Conservation (phyloP, 208 protist species). For the Phytomonas serpens region DNA sequence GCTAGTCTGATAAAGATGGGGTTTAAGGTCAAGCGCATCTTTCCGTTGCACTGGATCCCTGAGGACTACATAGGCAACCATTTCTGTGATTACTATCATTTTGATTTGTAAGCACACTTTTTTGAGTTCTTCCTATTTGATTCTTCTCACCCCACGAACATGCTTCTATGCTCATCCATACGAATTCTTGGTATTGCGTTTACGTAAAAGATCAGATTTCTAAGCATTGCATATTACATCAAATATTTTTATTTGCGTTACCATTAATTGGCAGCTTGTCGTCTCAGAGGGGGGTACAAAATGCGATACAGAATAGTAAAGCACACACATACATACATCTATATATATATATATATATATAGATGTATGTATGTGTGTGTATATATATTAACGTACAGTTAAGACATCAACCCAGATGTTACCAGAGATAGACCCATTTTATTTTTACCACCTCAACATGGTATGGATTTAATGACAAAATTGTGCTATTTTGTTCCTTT, state of each 20-base stretch:
- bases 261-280: background rate
- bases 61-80: constrained; percentile 69
- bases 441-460: constrained; percentile 20
- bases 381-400: background rate
- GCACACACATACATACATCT: background rate
- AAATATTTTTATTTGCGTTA: background rate
- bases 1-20: constrained; percentile 80
- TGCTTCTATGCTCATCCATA: background rate
- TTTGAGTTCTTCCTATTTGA: background rate
- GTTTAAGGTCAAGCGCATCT: constrained; percentile 53
- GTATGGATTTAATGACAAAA: constrained; percentile 4
- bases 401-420: background rate
- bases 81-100: constrained; percentile 71
- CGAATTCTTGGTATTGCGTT: background rate
- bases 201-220: background rate
- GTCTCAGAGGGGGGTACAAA: background rate
- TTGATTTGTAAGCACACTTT: constrained; percentile 1
- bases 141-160: background rate
- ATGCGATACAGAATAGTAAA: background rate
- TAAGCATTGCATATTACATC: background rate
- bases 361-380: background rate
- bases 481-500: background rate
- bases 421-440: background rate
- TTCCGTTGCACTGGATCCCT: constrained; percentile 67
- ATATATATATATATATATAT: constrained; percentile 2